Evolutionary conservation across 352 stramenopile species (phyloP), one percentile per base, ranked within the genome.

Genomic region (Pythium rishiriense): DNA sequence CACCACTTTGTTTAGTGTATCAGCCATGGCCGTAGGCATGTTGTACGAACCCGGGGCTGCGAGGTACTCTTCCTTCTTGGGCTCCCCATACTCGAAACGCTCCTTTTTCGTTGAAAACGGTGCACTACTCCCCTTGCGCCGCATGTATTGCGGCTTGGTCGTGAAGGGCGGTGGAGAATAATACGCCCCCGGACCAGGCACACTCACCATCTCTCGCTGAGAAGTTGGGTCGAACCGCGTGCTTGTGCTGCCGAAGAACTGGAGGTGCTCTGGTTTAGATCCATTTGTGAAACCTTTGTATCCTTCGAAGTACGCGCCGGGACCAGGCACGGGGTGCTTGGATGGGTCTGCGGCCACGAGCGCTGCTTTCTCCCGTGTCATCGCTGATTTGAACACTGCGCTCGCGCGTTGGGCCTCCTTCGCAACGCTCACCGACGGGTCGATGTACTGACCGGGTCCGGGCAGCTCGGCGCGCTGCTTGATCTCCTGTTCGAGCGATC

Each of bases 171-270:
- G 73, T 2, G 81, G 76, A 0, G 79, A 72, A 42, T 87, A 88
- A 60, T 92, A 90, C 24, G 78, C 58, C 0, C 79, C 81, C 21
- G 81, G 80, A 0, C 83, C 80, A 43, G 76, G 81, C 53, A 66
- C 69, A 12, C 35, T 37, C 21, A 52, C 35, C 3, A 25, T 24
- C 19, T 75, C 64, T 12, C 31, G 37, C 25, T 62, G 57, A 3
- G 58, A 15, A 3, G 47, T 50, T 1, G 57, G 37, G 26, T 88
- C 83, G 31, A 93, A 93, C 0, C 85, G 82, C 10, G 72, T 79
- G n/a, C 68, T 79, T 1, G 85, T 93, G 43, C 85, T 91, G 4
- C 85, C 85, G 53, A 93, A 93, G 61, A 91, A 93, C 62, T 93
- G 85, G 21, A 93, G 63, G 39, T 90, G 80, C 28, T 91, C 82